phyloP scores from a whole-genome alignment of 2,329 filamentous ascomycete species.

The Neoascochyta sp. region DNA sequence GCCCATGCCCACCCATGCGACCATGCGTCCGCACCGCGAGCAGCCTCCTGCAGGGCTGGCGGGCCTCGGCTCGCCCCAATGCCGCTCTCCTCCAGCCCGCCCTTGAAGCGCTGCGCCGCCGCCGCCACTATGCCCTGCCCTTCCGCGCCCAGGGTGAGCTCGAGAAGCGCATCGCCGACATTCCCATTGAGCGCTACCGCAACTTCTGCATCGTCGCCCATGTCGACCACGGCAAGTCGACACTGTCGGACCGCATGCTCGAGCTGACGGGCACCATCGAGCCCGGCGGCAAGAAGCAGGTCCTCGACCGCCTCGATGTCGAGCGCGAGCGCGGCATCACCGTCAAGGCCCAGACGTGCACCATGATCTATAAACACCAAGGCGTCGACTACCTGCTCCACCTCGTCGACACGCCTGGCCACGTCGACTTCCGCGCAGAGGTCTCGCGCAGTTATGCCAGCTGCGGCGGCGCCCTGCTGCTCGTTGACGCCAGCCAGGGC shows the following conservation, averaged over 20 bases:
- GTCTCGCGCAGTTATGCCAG: constrained; percentile 94
- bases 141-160: constrained; percentile 49
- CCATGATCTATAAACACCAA: constrained; percentile 87
- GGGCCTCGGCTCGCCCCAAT: constrained; percentile 18
- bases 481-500: constrained; percentile 94
- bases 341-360: constrained; percentile 97
- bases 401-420: constrained; percentile 92
- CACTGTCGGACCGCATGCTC: constrained; percentile 84
- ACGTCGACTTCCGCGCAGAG: constrained; percentile 96
- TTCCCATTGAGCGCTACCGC: constrained; percentile 74
- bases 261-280: constrained; percentile 92
- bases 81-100: constrained; percentile 3
- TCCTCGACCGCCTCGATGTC: constrained; percentile 94
- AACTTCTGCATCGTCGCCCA: constrained; percentile 99
- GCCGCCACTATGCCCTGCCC: constrained; percentile 34
- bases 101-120: constrained; percentile 31
- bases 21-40: constrained; percentile 46
- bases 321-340: constrained; percentile 95
- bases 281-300: constrained; percentile 84
- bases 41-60: constrained; percentile 40
- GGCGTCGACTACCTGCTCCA: constrained; percentile 90
- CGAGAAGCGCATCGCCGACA: constrained; percentile 64
- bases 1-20: constrained; percentile 47
- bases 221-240: constrained; percentile 98
- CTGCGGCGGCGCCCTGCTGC: constrained; percentile 80